Conservation (phyloP, 140 eudicot genomes). For the Senecio squalidus region DNA sequence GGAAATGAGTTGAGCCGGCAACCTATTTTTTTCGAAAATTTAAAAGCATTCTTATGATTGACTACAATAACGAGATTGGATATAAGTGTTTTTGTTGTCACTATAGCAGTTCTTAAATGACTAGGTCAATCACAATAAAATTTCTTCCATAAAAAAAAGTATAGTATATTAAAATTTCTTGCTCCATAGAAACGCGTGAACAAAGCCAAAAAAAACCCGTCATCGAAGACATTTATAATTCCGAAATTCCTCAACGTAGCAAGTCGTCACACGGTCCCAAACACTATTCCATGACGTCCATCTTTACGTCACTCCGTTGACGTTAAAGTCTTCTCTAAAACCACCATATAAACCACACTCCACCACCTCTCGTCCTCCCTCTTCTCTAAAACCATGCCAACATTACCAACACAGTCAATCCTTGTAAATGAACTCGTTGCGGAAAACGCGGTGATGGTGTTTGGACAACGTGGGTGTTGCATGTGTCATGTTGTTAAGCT, state of each 20-base stretch:
- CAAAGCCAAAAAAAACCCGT: conserved; percentile 1
- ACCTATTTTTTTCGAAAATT: too few species aligned
- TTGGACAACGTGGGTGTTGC: conserved; percentile 70
- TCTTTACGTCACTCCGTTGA: conserved; percentile 53
- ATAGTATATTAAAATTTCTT: too few species aligned
- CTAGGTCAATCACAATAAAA: too few species aligned
- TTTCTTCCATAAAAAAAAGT: too few species aligned
- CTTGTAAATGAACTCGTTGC: conserved; percentile 24
- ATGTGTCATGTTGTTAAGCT: conserved; percentile 74
- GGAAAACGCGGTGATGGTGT: conserved; percentile 59
- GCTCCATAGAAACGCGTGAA: too few species aligned
- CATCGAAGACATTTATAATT: not conserved
- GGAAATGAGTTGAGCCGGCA: too few species aligned
- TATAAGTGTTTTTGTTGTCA: too few species aligned
- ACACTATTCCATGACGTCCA: conserved; percentile 21
- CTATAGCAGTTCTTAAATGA: too few species aligned
- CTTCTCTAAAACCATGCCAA: conserved; percentile 36
- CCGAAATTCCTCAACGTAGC: conserved; percentile 1
- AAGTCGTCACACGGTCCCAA: conserved; percentile 25
- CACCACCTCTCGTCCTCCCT: conserved; percentile 1
- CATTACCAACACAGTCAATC: conserved; percentile 1
- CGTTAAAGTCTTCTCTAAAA: conserved; percentile 29
- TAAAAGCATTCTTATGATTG: too few species aligned
- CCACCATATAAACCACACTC: not conserved
- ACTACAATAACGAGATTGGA: too few species aligned